A percentile compares a stretch with the other conserved stretches of the same genome.
These are phyloP conservation scores for Shiraia bambusicola DNA, from an alignment of 2,329 filamentous ascomycete genomes.

Conservation along the genomic window DNA sequence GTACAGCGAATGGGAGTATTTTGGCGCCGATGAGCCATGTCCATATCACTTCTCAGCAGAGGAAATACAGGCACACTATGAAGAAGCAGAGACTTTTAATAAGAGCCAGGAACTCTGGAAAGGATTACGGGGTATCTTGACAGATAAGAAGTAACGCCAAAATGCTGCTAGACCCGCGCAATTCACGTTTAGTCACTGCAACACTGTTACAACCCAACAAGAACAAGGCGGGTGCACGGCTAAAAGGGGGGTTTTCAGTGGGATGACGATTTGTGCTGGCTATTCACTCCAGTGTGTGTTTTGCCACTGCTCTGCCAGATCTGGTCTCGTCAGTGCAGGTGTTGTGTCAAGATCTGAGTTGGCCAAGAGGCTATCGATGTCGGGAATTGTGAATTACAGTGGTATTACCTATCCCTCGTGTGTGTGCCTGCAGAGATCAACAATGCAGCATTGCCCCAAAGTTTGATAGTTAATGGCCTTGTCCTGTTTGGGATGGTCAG, in stretches of 20 bases:
- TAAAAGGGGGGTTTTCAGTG: too few relatives aligned
- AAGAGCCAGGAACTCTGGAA: slow-evolving; percentile 29
- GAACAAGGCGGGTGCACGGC: too few relatives aligned
- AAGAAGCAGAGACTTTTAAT: slow-evolving; percentile 25
- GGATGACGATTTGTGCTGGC: too few relatives aligned
- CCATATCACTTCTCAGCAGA: slow-evolving; percentile 29
- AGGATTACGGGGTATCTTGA: slow-evolving; percentile 20
- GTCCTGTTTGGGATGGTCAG: slow-evolving; percentile 13
- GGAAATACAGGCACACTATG: slow-evolving; percentile 22
- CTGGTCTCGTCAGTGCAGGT: background rate
- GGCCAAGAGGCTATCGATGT: background rate
- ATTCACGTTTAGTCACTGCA: too few relatives aligned
- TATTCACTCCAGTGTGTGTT: background rate
- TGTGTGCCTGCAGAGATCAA: slow-evolving; percentile 16
- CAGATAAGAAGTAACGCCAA: too few relatives aligned
- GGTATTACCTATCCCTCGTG: too few relatives aligned
- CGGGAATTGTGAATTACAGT: background rate
- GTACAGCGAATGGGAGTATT: slow-evolving; percentile 26
- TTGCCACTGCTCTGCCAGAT: background rate
- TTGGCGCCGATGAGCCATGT: slow-evolving; percentile 22
- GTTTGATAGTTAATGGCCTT: slow-evolving; percentile 22
- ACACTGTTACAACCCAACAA: too few relatives aligned
- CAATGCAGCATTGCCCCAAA: slow-evolving; percentile 17
- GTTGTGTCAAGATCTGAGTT: too few relatives aligned
- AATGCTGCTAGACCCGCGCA: too few relatives aligned